Evolutionary conservation across 306 rosid species (phyloP), one percentile per base, ranked within the genome.

Genomic region (Cucurbita moschata): DNA sequence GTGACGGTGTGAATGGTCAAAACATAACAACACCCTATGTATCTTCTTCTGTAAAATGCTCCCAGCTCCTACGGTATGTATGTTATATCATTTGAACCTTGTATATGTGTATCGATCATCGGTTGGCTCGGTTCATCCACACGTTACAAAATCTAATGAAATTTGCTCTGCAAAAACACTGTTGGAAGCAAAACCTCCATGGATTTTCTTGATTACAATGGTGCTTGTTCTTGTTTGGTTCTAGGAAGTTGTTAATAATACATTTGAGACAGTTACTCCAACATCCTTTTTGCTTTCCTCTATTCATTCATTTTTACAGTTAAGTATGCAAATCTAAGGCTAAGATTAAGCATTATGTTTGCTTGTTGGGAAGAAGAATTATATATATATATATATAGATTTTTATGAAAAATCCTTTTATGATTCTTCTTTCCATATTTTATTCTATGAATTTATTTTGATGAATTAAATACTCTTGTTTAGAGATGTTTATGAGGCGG

Each of bases 81-180:
- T 51, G 53, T 35, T 50, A 70, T 70, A 49, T 70, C 16, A 50
- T 26, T 66, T 76, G 81, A 59, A 81, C 78, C 69, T 30, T 90
- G 90, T 82, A 90, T 81, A 88, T 86, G 83, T 85, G 85, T 84
- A 82, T 84, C 86, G 77, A 59, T 81, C 82, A 50, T 14, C 16
- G 51, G 59, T 30, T 16, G 58, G 77, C 63, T 77, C 88, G 86
- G 84, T 82, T 82, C 78, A 51, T 85, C 79, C 83, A 71, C 78
- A 66, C 87, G 35, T 30, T 84, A 35, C 74, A 83, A 82, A 79
- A 50, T 75, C 21, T 80, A 77, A 82, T 77, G 88, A 61, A 86
- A 70, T 50, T 53, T 69, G 56, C 44, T 14, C 43, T 4, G 6
- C 2, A 26, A 35, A 50, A 70, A 70, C 74, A 16, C 35, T 70